Base-by-base conservation (phyloP, 2,329 filamentous ascomycete genomes). In the Pyrenochaeta sp. region DNA sequence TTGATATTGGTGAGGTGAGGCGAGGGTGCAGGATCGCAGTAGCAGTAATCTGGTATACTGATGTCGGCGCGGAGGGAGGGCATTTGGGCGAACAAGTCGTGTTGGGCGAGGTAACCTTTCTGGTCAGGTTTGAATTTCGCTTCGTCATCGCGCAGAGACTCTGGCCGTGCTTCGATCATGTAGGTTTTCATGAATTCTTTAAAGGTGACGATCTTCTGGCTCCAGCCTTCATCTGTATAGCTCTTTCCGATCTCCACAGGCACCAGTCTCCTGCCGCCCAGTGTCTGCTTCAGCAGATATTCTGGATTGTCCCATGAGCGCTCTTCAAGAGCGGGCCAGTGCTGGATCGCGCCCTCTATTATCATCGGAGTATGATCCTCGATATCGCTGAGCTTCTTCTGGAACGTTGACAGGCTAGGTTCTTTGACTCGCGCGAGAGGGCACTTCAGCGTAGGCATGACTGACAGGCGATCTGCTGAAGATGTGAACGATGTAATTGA, bases 201-300 rank as follows among this genome's bases (percentile, higher is more conserved):
- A 59, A 97, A 95, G 0, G 82, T 77, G 35, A 96, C 81, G 18
- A 97, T 84, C 41, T 84, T 81, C 69, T 97, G 93, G 0, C 86
- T 85, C 92, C 93, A 96, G 15, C 79, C 86, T 14, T 83, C 81
- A 52, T 96, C 90, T 1, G 90, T 92, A 64, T 97, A 99, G 63
- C 88, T 94, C 32, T 88, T 78, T 0, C 94, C 93, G 2, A 94
- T 71, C 68, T 97, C 92, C 3, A 96, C 81, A 0, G 93, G 93
- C 0, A 97, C 89, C 0, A 96, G 80, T 8, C 94, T 81, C 21
- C 85, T 78, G 0, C 94, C 94, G 3, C 77, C 81, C 23, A 96
- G 83, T 0, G 92, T 96, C 41, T 77, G 80, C 8, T 82, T 78
- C 8, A 90, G 77, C 43, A 96, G 83, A 68, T 96, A 96, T 0